These are phyloP conservation scores for Dichotomocladium elegans DNA, from an alignment of 371 early-diverging fungal species.

Conservation along the genomic window DNA sequence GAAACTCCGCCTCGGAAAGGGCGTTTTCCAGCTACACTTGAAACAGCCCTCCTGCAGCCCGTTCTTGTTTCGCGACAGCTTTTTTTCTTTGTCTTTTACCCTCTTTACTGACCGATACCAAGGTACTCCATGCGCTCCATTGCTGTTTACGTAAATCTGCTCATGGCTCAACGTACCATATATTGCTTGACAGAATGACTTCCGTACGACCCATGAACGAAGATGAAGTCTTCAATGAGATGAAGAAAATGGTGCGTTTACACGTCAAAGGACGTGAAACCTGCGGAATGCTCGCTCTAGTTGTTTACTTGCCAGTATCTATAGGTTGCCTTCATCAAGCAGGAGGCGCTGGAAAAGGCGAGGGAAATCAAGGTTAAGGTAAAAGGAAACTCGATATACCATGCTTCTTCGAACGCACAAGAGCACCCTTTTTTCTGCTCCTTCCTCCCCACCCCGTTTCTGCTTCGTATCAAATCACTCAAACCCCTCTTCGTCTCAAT, in stretches of 20 bases:
- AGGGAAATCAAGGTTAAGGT: slow-evolving; percentile 97
- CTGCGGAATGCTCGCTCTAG: background rate
- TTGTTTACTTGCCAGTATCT: background rate
- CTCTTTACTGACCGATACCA: background rate
- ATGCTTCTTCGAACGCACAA: too few relatives aligned
- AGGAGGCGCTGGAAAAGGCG: slow-evolving; percentile 97
- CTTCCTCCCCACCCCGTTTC: too few relatives aligned
- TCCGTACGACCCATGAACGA: slow-evolving; percentile 77
- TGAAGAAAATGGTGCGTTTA: slow-evolving; percentile 78
- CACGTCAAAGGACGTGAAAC: background rate
- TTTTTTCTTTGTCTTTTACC: background rate
- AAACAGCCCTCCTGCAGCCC: background rate
- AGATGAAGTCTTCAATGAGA: slow-evolving; percentile 85
- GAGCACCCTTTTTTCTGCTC: too few relatives aligned
- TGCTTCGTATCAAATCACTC: too few relatives aligned
- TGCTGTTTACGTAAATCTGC: too few relatives aligned
- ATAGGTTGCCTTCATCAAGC: slow-evolving; percentile 92
- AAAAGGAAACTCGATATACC: too few relatives aligned
- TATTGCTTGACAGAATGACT: slow-evolving; percentile 27
- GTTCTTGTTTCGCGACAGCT: background rate
- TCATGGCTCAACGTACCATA: background rate
- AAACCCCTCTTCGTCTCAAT: background rate
- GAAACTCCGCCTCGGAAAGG: too few relatives aligned
- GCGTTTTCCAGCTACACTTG: background rate
- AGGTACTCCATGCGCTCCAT: too few relatives aligned